Conservation (phyloP, 2,329 filamentous ascomycete species). For the Xylaria digitata region DNA sequence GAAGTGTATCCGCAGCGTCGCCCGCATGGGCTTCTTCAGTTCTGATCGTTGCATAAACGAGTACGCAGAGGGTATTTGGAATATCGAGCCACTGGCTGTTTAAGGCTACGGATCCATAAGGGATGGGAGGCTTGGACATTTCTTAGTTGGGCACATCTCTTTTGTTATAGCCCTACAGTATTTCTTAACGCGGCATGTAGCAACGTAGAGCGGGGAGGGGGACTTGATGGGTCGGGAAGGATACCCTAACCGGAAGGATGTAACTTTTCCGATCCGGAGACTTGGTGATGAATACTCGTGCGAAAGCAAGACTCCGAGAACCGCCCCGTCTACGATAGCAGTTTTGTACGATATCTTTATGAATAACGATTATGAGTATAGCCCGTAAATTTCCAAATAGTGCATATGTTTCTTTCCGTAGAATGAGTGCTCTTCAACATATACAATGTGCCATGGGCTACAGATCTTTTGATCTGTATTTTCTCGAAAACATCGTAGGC, state of each 20-base stretch:
- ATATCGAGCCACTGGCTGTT: slow-evolving; percentile 80
- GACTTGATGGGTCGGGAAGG: not conserved
- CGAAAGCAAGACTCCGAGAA: too few species aligned
- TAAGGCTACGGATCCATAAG: slow-evolving; percentile 40
- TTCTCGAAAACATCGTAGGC: not conserved
- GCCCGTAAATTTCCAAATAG: not conserved
- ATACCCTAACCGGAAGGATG: not conserved
- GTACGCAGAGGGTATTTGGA: slow-evolving; percentile 98
- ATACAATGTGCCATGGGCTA: not conserved
- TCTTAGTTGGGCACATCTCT: not conserved
- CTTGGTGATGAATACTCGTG: not conserved
- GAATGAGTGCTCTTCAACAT: not conserved
- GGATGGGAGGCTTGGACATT: not conserved
- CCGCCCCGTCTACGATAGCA: not conserved
- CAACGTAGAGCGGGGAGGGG: not conserved
- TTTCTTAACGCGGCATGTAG: not conserved
- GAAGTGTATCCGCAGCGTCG: slow-evolving; percentile 88
- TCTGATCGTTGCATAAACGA: slow-evolving; percentile 96
- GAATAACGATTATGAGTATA: slow-evolving; percentile 18
- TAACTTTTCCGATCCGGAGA: not conserved
- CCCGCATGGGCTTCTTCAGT: slow-evolving; percentile 97
- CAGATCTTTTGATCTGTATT: not conserved
- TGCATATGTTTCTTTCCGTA: not conserved
- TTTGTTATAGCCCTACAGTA: not conserved
- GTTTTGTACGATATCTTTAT: not conserved